phyloP scores from a whole-genome alignment of 306 rosid species.

The Prunus davidiana region DNA sequence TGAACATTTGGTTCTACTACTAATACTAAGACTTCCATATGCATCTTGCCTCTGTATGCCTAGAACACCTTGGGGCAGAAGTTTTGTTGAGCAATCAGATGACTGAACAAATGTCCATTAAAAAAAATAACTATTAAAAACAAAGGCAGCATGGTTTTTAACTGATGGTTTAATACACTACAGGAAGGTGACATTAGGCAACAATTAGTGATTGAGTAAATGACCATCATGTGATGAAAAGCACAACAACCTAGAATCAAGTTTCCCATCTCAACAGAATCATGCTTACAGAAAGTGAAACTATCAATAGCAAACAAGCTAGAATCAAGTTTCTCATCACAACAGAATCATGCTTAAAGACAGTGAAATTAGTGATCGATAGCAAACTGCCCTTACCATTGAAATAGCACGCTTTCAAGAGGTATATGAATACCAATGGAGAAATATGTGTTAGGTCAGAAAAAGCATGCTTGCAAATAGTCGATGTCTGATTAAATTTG shows the following conservation, averaged over 20 bases:
- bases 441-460: conserved; percentile 60
- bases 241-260: not conserved
- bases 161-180: not conserved
- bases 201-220: not conserved
- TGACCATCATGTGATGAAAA: not conserved
- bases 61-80: not conserved
- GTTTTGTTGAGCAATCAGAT: not conserved
- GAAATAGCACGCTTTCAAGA: conserved; percentile 75
- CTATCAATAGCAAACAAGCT: conserved; percentile 6
- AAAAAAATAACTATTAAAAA: too few species aligned
- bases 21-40: not conserved
- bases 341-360: conserved; percentile 6
- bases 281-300: conserved; percentile 12
- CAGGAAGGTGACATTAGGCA: not conserved
- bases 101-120: not conserved
- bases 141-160: not conserved
- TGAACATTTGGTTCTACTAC: not conserved
- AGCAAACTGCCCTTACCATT: conserved; percentile 51
- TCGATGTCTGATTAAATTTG: conserved; percentile 26
- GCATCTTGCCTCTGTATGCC: not conserved
- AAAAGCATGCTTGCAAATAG: conserved; percentile 65
- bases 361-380: conserved; percentile 2
- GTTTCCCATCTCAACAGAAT: not conserved
- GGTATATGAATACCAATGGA: conserved; percentile 74
- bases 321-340: not conserved